Percentiles rank a stretch among this genome's conserved stretches.
phyloP scores from a whole-genome alignment of 495 filamentous ascomycete genomes.

The Penicillium paradoxum region DNA sequence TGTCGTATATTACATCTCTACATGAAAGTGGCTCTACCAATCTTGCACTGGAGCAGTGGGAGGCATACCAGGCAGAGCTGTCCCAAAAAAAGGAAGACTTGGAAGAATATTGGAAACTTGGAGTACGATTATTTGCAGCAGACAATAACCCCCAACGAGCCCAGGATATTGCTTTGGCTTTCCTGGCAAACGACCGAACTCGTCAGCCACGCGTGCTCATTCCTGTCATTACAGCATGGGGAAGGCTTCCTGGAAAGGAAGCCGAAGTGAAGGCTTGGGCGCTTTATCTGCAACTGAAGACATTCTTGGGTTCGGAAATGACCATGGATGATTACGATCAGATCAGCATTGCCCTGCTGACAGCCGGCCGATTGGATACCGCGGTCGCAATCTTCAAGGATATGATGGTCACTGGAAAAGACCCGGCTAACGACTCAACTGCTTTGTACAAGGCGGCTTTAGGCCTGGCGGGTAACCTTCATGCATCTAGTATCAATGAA shows the following conservation, averaged over 20 bases:
- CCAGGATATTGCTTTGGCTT: slow-evolving; percentile 54
- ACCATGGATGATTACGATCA: slow-evolving; percentile 71
- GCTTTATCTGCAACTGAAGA: slow-evolving; percentile 58
- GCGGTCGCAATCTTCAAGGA: slow-evolving; percentile 74
- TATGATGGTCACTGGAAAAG: slow-evolving; percentile 68
- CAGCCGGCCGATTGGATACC: slow-evolving; percentile 52
- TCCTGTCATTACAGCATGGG: slow-evolving; percentile 53
- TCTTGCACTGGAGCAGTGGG: slow-evolving; percentile 61
- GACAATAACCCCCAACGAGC: slow-evolving; percentile 58
- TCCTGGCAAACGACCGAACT: slow-evolving; percentile 47
- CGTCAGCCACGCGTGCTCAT: slow-evolving; percentile 56
- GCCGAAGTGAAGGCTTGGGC: slow-evolving; percentile 58
- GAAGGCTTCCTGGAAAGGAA: slow-evolving; percentile 30
- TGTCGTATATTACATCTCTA: slow-evolving; percentile 61
- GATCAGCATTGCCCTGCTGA: slow-evolving; percentile 58
- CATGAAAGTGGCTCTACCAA: slow-evolving; percentile 54
- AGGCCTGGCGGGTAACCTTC: slow-evolving; percentile 40
- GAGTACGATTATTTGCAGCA: slow-evolving; percentile 60
- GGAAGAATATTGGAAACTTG: slow-evolving; percentile 61
- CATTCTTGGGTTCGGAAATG: slow-evolving; percentile 55
- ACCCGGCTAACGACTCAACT: slow-evolving; percentile 44
- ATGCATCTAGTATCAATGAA: slow-evolving; percentile 44
- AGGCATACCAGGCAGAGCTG: slow-evolving; percentile 50
- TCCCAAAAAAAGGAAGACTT: slow-evolving; percentile 47
- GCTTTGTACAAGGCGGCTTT: slow-evolving; percentile 44